Base-by-base conservation (phyloP, 2,329 filamentous ascomycete species). In the Drechmeria coniospora region DNA sequence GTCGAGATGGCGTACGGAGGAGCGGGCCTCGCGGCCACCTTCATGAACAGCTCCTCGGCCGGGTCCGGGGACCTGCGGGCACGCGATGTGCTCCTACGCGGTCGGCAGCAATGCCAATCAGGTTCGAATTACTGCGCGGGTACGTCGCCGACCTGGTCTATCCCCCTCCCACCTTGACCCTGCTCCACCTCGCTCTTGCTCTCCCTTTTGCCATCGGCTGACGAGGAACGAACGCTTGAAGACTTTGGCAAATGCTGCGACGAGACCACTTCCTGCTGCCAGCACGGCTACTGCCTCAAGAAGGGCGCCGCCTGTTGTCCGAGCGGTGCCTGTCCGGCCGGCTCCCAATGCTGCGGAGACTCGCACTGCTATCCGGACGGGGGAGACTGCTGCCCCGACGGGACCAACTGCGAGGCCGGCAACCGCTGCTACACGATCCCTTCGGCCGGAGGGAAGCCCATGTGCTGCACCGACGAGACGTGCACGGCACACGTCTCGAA, bases 391-490 rank as follows among this genome's bases (percentile, higher is more conserved):
- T 45, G 41, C 31, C 14, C 6, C 18, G 36, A 40, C 30, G 42
- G 34, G 27, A 29, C 26, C 6, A 36, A 35, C 27, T 43, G 41
- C 31, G 25, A 33, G 4, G 21, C 31, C 3, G 42, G 40, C 25
- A 45, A 44, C 30, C 12, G 30, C 13, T 45, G 42, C 34, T 30
- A 36, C 20, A 25, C 24, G 11, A 16, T 26, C 8, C 13, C 21
- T 5, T n/a, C 12, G 8, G 14, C 12, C 4, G 5, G 20, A 11
- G 3, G 22, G 4, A 15, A 13, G 11, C 26, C 31, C 5, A 14
- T 36, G 10, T 45, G 42, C 35, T 45, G 42, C 32, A 43, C 42
- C 14, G 27, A 45, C 34, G 14, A 16, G 5, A 15, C 25, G 8
- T 45, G 41, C 36, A 44, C 40, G 2, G 42, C 41, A 8, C 29